Percentiles rank a stretch among this genome's conserved stretches.
Conservation (phyloP, 2,329 filamentous ascomycete genomes). For the Aspergillus thermomutatus region DNA sequence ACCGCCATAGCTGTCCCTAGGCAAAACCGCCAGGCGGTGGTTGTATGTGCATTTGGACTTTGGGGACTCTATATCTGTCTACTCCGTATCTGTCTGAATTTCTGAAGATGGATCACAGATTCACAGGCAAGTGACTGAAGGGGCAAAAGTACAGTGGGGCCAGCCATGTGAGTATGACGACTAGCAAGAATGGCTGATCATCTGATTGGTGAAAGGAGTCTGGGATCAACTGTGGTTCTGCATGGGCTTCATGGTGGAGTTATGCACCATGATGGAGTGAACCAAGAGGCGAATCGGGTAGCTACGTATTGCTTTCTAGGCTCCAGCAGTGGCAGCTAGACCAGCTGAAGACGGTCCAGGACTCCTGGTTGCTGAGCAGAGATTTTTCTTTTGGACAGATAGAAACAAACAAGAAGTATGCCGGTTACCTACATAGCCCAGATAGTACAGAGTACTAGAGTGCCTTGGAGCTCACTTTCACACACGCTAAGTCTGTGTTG, state of each 20-base stretch:
- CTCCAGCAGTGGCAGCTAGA: not conserved
- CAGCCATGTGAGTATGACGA: conserved; percentile 25
- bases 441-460: not conserved
- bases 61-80: not conserved
- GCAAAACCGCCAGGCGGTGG: not conserved
- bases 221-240: conserved; percentile 24
- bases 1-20: not conserved
- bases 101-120: not conserved
- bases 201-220: conserved; percentile 13
- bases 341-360: not conserved
- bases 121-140: conserved; percentile 2
- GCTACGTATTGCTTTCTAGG: conserved; percentile 7
- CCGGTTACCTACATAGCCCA: not conserved
- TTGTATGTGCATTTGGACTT: not conserved
- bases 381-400: conserved; percentile 8
- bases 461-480: not conserved
- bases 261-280: conserved; percentile 3
- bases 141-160: conserved; percentile 20
- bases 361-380: conserved; percentile 17
- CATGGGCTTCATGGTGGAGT: conserved; percentile 14
- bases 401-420: conserved; percentile 13
- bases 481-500: not conserved
- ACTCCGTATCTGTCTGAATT: not conserved
- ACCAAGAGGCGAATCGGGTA: conserved; percentile 18
- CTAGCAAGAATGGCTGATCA: conserved; percentile 3